These are phyloP conservation scores for Leptographium galeiforme DNA, from an alignment of 2,329 filamentous ascomycete genomes.

Conservation along the genomic window DNA sequence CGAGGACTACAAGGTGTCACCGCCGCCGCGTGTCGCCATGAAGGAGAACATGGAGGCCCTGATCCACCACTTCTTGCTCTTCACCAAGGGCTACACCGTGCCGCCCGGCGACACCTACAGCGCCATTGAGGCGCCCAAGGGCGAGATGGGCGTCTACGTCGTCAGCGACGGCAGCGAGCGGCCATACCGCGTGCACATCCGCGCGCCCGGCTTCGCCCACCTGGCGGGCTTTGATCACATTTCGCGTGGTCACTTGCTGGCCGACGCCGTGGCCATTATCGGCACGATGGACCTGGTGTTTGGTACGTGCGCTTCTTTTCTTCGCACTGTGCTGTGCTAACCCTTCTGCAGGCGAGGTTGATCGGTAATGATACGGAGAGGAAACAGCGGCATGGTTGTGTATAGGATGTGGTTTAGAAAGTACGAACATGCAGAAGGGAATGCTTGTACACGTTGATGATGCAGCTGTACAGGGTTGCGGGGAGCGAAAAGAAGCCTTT, in stretches of 20 bases:
- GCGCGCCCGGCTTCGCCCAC: constrained; percentile 93
- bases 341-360: constrained; percentile 41
- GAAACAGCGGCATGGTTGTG: constrained; percentile 4
- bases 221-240: constrained; percentile 89
- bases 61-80: constrained; percentile 97
- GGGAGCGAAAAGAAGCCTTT: no score
- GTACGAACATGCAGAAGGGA: no score
- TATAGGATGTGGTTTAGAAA: not conserved
- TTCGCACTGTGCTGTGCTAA: constrained; percentile 14
- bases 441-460: no score
- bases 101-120: constrained; percentile 97
- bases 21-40: constrained; percentile 93
- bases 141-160: constrained; percentile 96
- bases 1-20: constrained; percentile 97
- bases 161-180: constrained; percentile 94
- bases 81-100: constrained; percentile 95
- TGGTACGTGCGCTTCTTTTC: constrained; percentile 32
- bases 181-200: constrained; percentile 94
- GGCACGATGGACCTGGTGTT: constrained; percentile 83
- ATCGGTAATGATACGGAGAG: constrained; percentile 31
- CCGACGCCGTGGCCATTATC: constrained; percentile 94
- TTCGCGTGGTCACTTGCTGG: constrained; percentile 79
- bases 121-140: constrained; percentile 98
- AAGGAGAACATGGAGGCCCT: constrained; percentile 99
- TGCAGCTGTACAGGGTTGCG: no score